Base-by-base conservation (phyloP, 2,329 filamentous ascomycete species). In the Phyllosticta paracitricarpa region DNA sequence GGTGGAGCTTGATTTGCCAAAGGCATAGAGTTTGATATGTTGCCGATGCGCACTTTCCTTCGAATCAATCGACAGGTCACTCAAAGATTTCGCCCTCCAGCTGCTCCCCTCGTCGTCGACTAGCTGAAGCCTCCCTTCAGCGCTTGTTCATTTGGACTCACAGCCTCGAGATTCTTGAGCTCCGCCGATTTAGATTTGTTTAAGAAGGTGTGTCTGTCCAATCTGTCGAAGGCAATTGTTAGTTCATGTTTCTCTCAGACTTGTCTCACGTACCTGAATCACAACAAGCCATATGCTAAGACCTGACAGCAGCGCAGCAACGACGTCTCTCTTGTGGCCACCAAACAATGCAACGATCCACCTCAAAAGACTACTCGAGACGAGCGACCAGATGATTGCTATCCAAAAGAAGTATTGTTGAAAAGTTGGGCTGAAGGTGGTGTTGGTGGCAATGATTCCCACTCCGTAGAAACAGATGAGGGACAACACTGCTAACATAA, bases 1-100 rank as follows among this genome's bases (percentile, higher is more conserved):
- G 52, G 75, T 85, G 30, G 81, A 84, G 71, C 54, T 84, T 58
- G 79, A 84, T 68, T 64, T 74, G 30, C 24, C 19, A 26, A 57
- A 61, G 25, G 35, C 33, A 2, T 25, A 30, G 9, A 26, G 12
- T 9, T 59, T 3, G 33, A 12, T 12, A 2, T 22, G 19, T 22
- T 22, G 19, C 19, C 30, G 30, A 33, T 33, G 30, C 30, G 10
- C 6, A 33, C 2, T 30, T 30, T 8, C 9, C 4, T 30, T 30
- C 28, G 28, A 4, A 8, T 22, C 28, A 8, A 30, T 30, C 28
- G 9, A 30, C 6, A 7, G 6, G 9, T 28, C 6, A 30, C 6
- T 30, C 7, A 5, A 30, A 30, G 6, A 30, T 30, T 30, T 30
- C 3, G 28, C 9, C 28, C 28, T 30, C 28, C 28, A 8, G 6